These are phyloP conservation scores for Inga leiocalycina DNA, from an alignment of 306 rosid species.

Conservation along the genomic window DNA sequence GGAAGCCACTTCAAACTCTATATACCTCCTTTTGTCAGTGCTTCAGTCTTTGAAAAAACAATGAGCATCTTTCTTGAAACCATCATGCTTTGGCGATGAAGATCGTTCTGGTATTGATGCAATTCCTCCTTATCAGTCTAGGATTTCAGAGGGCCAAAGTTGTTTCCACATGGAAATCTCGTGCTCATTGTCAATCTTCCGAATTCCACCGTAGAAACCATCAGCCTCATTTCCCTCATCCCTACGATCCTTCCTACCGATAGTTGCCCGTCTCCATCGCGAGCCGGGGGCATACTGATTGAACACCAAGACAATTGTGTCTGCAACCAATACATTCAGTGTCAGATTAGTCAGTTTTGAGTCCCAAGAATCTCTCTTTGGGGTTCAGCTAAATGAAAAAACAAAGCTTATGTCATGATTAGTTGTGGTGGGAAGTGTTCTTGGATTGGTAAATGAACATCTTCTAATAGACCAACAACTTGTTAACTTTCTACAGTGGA, in stretches of 20 bases:
- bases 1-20: slow-evolving; percentile 10
- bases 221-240: slow-evolving; percentile 19
- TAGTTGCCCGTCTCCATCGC: neutral
- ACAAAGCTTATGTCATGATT: neutral
- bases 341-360: neutral
- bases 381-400: neutral
- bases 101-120: neutral
- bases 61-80: neutral
- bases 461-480: neutral
- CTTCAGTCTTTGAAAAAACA: neutral
- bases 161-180: slow-evolving; percentile 18
- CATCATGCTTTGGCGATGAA: neutral
- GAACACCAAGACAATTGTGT: neutral
- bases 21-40: neutral
- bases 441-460: neutral
- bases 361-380: neutral
- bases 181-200: neutral
- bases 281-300: neutral
- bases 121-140: neutral
- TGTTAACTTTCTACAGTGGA: neutral
- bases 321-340: slow-evolving; percentile 6
- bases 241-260: neutral
- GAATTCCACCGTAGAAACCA: slow-evolving; percentile 12
- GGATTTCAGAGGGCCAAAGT: slow-evolving; percentile 15
- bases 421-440: neutral